Percentiles rank a stretch among this genome's conserved stretches.
phyloP scores from a whole-genome alignment of 768 basidiomycete species.

The Boletus reticulatus region DNA sequence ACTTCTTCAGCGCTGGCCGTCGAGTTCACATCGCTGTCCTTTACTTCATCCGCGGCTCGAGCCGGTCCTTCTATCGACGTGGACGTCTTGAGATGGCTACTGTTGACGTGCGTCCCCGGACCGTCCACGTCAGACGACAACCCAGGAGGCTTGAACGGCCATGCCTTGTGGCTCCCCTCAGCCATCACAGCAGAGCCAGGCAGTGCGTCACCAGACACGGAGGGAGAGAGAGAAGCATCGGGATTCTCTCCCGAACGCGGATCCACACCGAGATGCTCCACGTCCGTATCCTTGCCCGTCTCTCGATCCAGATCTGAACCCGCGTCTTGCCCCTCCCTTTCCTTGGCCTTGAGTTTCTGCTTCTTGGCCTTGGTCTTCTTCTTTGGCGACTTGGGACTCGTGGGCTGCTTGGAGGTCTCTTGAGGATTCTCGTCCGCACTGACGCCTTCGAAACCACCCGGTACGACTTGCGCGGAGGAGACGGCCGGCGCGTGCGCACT shows the following conservation, averaged over 20 bases:
- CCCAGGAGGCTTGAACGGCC: conserved; percentile 4
- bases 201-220: not conserved
- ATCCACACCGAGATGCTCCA: not conserved
- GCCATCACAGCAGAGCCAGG: not conserved
- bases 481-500: not conserved
- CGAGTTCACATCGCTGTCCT: conserved; percentile 53
- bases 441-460: conserved; percentile 13
- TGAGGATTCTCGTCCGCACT: not conserved
- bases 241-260: conserved; percentile 17
- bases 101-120: conserved; percentile 73
- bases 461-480: not conserved
- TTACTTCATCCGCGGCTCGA: conserved; percentile 26
- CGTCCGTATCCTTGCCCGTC: conserved; percentile 9
- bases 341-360: conserved; percentile 5
- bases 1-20: conserved; percentile 22
- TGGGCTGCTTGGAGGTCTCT: conserved; percentile 30
- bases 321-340: not conserved
- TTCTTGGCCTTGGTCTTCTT: conserved; percentile 42
- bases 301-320: conserved; percentile 1
- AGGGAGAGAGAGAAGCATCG: conserved; percentile 9
- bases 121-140: conserved; percentile 48
- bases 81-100: conserved; percentile 27
- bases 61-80: conserved; percentile 5
- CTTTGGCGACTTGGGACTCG: conserved; percentile 28
- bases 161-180: not conserved